phyloP scores from a whole-genome alignment of 495 filamentous ascomycete genomes.

The Thermothielavioides terrestris region DNA sequence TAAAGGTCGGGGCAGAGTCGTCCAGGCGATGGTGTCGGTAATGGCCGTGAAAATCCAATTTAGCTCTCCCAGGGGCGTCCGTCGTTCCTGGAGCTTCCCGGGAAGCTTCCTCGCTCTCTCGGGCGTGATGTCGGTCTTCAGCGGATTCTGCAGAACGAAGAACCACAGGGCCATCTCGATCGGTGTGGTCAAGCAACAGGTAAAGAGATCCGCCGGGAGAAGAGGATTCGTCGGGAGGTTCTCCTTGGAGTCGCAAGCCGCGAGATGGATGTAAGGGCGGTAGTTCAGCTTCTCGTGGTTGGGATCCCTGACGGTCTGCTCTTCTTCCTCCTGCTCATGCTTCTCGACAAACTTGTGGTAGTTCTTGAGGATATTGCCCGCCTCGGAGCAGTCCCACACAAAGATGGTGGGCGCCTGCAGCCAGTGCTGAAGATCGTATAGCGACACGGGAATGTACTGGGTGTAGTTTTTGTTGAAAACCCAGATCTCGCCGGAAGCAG shows the following conservation, averaged over 20 bases:
- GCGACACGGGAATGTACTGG: slow-evolving; percentile 93
- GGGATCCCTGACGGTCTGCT: slow-evolving; percentile 62
- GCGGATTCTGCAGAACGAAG: slow-evolving; percentile 86
- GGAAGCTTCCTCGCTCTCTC: slow-evolving; percentile 76
- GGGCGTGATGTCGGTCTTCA: slow-evolving; percentile 63
- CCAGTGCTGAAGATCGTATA: slow-evolving; percentile 95
- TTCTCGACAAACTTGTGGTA: slow-evolving; percentile 92
- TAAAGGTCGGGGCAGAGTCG: slow-evolving; percentile 72
- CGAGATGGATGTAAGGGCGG: slow-evolving; percentile 75
- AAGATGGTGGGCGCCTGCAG: slow-evolving; percentile 91
- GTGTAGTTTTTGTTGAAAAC: slow-evolving; percentile 99
- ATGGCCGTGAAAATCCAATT: slow-evolving; percentile 99
- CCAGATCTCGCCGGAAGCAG: slow-evolving; percentile 95
- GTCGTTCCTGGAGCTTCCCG: slow-evolving; percentile 80
- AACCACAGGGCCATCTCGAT: slow-evolving; percentile 95
- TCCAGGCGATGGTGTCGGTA: slow-evolving; percentile 98
- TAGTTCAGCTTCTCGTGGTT: slow-evolving; percentile 58
- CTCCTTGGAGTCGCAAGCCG: slow-evolving; percentile 80
- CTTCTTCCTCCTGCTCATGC: slow-evolving; percentile 76
- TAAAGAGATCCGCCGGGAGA: slow-evolving; percentile 92
- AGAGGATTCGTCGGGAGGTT: slow-evolving; percentile 94
- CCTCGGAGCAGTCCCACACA: slow-evolving; percentile 95
- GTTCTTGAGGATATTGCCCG: slow-evolving; percentile 88
- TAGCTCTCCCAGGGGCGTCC: slow-evolving; percentile 89
- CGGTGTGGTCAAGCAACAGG: slow-evolving; percentile 88